These are phyloP conservation scores for Paramecium sonneborni DNA, from an alignment of 73 alveolate species.

Conservation along the genomic window DNA sequence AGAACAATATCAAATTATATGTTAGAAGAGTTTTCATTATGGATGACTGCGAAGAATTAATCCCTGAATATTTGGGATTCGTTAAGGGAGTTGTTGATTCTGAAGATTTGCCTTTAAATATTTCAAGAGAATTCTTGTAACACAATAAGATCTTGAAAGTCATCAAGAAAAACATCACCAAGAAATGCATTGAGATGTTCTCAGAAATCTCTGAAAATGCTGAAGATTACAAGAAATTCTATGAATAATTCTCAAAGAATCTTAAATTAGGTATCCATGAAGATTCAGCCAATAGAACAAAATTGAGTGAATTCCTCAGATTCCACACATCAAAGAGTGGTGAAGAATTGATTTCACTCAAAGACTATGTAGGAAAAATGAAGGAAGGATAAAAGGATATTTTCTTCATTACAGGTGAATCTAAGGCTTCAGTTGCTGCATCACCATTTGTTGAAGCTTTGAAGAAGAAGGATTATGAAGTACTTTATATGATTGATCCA, in stretches of 20 bases:
- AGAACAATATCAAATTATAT: conserved; percentile 96
- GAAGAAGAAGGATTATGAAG: conserved; percentile 98
- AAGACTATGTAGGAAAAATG: conserved; percentile 98
- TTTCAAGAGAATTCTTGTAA: conserved; percentile 99
- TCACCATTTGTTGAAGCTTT: conserved; percentile 99
- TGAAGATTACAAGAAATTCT: conserved; percentile 99
- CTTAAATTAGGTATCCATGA: conserved; percentile 99
- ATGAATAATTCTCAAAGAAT: conserved; percentile 99
- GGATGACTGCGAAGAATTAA: conserved; percentile 99
- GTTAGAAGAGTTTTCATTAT: conserved; percentile 99
- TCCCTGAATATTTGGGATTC: conserved; percentile 99
- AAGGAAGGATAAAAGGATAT: conserved; percentile 99
- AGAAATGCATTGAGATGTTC: conserved; percentile 99
- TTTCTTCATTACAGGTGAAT: conserved; percentile 99
- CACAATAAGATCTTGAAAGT: conserved; percentile 99
- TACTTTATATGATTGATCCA: conserved; percentile 99
- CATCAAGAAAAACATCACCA: conserved; percentile 98
- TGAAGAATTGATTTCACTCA: conserved; percentile 97
- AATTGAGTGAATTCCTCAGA: conserved; percentile 97
- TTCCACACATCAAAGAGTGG: conserved; percentile 98
- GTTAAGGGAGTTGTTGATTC: conserved; percentile 99
- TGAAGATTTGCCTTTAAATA: conserved; percentile 99
- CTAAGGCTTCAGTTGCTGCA: conserved; percentile 95
- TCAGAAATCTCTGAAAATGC: conserved; percentile 97
- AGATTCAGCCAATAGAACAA: conserved; percentile 98